These are phyloP conservation scores for Chrysosporium keratinophilum DNA, from an alignment of 2,329 filamentous ascomycete species.

Conservation along the genomic window DNA sequence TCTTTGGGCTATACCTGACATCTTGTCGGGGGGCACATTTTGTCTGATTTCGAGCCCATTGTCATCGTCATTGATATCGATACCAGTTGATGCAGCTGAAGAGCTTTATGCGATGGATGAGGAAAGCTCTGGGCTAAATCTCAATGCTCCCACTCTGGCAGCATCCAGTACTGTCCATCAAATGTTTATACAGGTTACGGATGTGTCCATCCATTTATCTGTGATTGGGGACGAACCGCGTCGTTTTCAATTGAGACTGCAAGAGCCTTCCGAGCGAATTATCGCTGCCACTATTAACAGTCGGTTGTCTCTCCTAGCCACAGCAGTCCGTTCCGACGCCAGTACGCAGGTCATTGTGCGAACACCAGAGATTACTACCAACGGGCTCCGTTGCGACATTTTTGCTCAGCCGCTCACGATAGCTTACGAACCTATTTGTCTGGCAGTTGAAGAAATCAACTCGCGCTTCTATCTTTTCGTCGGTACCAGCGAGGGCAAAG, in stretches of 20 bases:
- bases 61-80: constrained; percentile 30
- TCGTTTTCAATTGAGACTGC: constrained; percentile 21
- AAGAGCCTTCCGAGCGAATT: constrained; percentile 18
- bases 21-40: constrained; percentile 26
- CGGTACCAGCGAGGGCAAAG: constrained; percentile 31
- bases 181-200: constrained; percentile 36
- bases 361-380: constrained; percentile 17
- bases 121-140: constrained; percentile 31
- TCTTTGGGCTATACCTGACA: constrained; percentile 37
- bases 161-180: constrained; percentile 30
- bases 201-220: constrained; percentile 27
- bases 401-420: constrained; percentile 21
- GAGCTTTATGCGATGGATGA: constrained; percentile 34
- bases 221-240: constrained; percentile 17
- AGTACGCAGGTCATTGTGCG: constrained; percentile 24
- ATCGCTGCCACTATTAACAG: constrained; percentile 26
- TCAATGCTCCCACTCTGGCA: constrained; percentile 36
- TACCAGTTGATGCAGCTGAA: constrained; percentile 30
- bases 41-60: constrained; percentile 36
- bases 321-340: constrained; percentile 21
- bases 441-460: constrained; percentile 25
- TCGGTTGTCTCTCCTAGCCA: constrained; percentile 22
- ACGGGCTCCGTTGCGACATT: constrained; percentile 18
- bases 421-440: constrained; percentile 29
- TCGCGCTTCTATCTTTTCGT: constrained; percentile 28